These are phyloP conservation scores for Epichloe scottii DNA, from an alignment of 2,329 filamentous ascomycete genomes.

Conservation along the genomic window DNA sequence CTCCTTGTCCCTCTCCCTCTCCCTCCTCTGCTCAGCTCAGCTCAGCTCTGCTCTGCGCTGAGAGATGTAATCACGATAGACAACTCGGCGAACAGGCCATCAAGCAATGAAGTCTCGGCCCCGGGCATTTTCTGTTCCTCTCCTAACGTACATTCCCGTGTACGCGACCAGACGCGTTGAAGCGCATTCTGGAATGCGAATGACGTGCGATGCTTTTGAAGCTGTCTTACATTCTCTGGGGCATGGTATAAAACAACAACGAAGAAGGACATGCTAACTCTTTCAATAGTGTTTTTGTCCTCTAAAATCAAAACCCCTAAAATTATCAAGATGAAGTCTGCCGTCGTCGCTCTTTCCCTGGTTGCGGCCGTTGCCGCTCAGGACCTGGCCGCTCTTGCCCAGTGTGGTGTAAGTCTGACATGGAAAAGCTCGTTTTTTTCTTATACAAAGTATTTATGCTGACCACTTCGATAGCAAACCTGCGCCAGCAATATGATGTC, in stretches of 20 bases:
- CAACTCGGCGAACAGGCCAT: not conserved
- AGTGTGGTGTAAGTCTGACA: constrained; percentile 37
- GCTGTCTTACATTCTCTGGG: too few relatives aligned
- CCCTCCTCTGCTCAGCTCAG: not conserved
- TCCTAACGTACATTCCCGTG: not conserved
- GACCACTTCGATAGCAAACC: constrained; percentile 24
- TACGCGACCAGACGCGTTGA: not conserved
- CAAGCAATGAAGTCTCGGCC: not conserved
- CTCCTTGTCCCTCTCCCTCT: not conserved
- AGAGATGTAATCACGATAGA: not conserved
- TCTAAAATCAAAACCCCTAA: not conserved
- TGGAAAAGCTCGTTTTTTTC: not conserved
- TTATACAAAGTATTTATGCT: not conserved
- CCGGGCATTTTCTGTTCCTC: too few relatives aligned
- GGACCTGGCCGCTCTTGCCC: constrained; percentile 27
- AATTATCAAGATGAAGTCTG: constrained; percentile 37
- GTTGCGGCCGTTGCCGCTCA: constrained; percentile 30
- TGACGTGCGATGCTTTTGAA: not conserved
- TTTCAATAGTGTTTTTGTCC: not conserved
- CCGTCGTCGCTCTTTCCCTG: constrained; percentile 29
- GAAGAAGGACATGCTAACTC: not conserved
- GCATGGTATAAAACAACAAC: too few relatives aligned
- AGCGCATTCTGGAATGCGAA: not conserved
- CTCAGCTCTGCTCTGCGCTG: not conserved
- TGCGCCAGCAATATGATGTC: constrained; percentile 40